Evolutionary conservation across 768 basidiomycete species (phyloP), one percentile per base, ranked within the genome.

Genomic region (Tricholoma bakamatsutake): DNA sequence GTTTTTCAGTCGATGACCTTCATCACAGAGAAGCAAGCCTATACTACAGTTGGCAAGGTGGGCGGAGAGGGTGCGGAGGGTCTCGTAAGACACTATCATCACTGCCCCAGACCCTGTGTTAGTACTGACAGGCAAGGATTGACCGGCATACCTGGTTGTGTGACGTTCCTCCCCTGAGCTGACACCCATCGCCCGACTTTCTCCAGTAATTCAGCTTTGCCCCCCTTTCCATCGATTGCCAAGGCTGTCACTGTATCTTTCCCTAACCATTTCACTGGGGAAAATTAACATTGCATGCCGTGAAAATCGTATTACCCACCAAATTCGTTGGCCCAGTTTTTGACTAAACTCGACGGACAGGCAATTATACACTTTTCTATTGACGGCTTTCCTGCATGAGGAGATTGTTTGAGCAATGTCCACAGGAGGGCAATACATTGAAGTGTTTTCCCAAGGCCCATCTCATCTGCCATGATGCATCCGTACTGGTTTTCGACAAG

Each of bases 381-480:
- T 0, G 90, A 85, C 1, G 87, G 79, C 69, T 88, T 97, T 28
- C 88, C 84, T 0, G 94, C 76, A 51, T 86, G 83, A 0, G 97
- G 93, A 0, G 97, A 98, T 65, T 99, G 97, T 70, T 93, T 97
- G 50, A 98, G 73, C 11, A 98, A 71, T 0, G 96, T 98, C 93
- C 95, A 98, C 55, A 99, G 71, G 17, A 99, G 80, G 2, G 96
- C 80, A 58, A 99, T 98, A 67, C 97, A 98, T 67, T 99, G 97
- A 13, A 99, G 78, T 13, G 95, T 96, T 71, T 97, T 95, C 15
- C 93, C 96, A 12, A 98, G 82, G 64, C 96, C 96, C 96, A 99
- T 99, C 71, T 96, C 96, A 65, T 99, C 96, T 1, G 96, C 96
- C 96, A 99, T 98, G 69, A 99, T 99, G 66, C 96, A 98, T 0